phyloP scores from a whole-genome alignment of 140 eudicot species.

The Stevia rebaudiana region DNA sequence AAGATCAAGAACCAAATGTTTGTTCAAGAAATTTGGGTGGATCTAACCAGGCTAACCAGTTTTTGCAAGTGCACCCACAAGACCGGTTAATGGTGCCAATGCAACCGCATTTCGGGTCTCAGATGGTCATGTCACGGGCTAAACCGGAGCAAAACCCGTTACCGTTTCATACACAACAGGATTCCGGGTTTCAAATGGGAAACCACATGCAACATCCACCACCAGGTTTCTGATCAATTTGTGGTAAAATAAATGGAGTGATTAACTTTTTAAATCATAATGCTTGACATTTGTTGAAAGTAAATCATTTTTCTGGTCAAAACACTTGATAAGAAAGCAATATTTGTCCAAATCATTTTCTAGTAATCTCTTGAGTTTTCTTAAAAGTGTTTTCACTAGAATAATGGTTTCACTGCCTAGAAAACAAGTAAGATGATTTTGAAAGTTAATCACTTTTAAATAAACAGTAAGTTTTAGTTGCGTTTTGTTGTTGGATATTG shows the following conservation, averaged over 20 bases:
- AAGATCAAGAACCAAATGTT: slow-evolving; percentile 14
- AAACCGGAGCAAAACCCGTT: background rate
- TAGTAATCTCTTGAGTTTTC: background rate
- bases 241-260: background rate
- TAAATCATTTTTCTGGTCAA: slow-evolving; percentile 5
- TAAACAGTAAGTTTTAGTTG: background rate
- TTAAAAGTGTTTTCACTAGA: slow-evolving; percentile 13
- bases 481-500: background rate
- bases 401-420: slow-evolving; percentile 8
- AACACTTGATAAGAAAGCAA: background rate
- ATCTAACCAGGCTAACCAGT: slow-evolving; percentile 11
- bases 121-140: background rate
- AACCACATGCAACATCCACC: slow-evolving; percentile 11
- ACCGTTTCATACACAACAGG: slow-evolving; percentile 1
- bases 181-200: slow-evolving; percentile 10
- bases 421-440: background rate
- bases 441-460: background rate
- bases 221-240: slow-evolving; percentile 16
- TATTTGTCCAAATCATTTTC: background rate
- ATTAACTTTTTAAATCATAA: background rate
- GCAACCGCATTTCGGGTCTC: slow-evolving; percentile 9
- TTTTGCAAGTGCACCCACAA: slow-evolving; percentile 7
- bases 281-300: slow-evolving; percentile 15
- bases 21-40: slow-evolving; percentile 10
- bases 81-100: slow-evolving; percentile 7